Evolutionary conservation across 1,139 yeast genomes (phyloP).

Genomic region (Suhomyces terraborum): DNA sequence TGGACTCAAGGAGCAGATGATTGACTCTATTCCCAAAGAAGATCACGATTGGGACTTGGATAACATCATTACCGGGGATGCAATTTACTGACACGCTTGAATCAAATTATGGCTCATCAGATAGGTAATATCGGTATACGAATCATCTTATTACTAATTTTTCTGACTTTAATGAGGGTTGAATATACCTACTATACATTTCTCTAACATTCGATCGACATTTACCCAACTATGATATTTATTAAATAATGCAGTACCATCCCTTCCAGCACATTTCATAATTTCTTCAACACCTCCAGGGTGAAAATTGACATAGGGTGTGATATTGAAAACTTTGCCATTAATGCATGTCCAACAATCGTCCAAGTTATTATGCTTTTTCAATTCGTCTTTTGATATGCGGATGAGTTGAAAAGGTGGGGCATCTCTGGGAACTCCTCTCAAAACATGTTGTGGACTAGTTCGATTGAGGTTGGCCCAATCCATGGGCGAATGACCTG

Average conservation of each 20-base stretch:
- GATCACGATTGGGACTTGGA: slow-evolving; percentile 71
- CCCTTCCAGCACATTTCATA: slow-evolving; percentile 79
- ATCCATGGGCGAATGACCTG: slow-evolving; percentile 85
- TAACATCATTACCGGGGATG: slow-evolving; percentile 45
- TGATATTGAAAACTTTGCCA: slow-evolving; percentile 81
- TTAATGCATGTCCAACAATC: slow-evolving; percentile 89
- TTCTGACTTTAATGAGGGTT: neutral
- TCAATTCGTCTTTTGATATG: slow-evolving; percentile 61
- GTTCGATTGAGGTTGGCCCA: slow-evolving; percentile 68
- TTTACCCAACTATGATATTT: slow-evolving; percentile 90
- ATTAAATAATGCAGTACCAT: slow-evolving; percentile 78
- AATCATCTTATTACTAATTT: neutral
- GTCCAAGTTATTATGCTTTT: slow-evolving; percentile 53
- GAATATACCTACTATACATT: slow-evolving; percentile 69
- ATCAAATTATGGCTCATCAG: too few species aligned
- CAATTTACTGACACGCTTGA: slow-evolving; percentile 5
- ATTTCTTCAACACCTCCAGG: slow-evolving; percentile 90
- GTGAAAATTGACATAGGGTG: slow-evolving; percentile 81
- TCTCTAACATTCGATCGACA: slow-evolving; percentile 76
- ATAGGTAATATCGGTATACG: too few species aligned
- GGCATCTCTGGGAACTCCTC: slow-evolving; percentile 43
- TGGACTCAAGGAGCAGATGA: slow-evolving; percentile 71
- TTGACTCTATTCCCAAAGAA: slow-evolving; percentile 61
- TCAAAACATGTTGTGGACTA: slow-evolving; percentile 31
- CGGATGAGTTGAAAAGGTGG: slow-evolving; percentile 51